Conservation (phyloP, 2,329 filamentous ascomycete species). For the Exophiala lecanii-corni region DNA sequence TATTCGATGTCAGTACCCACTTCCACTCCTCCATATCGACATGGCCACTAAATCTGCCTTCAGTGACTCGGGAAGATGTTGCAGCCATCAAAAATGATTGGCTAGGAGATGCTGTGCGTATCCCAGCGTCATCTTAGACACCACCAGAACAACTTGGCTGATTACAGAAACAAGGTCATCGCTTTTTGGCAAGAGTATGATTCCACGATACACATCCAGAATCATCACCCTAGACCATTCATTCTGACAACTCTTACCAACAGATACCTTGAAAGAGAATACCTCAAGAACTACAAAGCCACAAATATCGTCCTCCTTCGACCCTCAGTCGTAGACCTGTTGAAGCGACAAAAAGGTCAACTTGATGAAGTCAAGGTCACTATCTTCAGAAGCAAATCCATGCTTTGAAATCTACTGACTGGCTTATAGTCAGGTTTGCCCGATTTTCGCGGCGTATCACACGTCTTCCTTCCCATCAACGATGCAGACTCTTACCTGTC, state of each 20-base stretch:
- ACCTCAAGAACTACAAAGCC: slow-evolving; percentile 71
- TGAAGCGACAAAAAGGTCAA: too few species aligned
- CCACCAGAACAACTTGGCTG: not conserved
- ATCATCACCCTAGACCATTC: not conserved
- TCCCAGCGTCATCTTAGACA: too few species aligned
- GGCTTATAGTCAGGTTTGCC: too few species aligned
- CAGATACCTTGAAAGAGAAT: slow-evolving; percentile 81
- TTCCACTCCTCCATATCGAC: not conserved
- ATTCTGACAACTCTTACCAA: slow-evolving; percentile 7
- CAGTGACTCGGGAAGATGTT: slow-evolving; percentile 85
- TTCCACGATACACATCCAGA: not conserved
- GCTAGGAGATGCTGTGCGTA: slow-evolving; percentile 86
- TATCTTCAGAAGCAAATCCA: too few species aligned
- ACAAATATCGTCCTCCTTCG: slow-evolving; percentile 86
- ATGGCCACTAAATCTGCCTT: slow-evolving; percentile 11
- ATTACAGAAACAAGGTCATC: slow-evolving; percentile 61
- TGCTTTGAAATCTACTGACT: too few species aligned
- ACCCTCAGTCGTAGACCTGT: slow-evolving; percentile 86
- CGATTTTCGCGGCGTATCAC: slow-evolving; percentile 73
- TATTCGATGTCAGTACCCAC: slow-evolving; percentile 53
- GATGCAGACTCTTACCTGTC: slow-evolving; percentile 73
- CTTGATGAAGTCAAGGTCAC: too few species aligned
- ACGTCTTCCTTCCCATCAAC: slow-evolving; percentile 94
- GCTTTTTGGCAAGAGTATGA: slow-evolving; percentile 94
- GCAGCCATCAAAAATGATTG: slow-evolving; percentile 86